These are phyloP conservation scores for Senecio squalidus DNA, from an alignment of 140 eudicot species.

Conservation along the genomic window DNA sequence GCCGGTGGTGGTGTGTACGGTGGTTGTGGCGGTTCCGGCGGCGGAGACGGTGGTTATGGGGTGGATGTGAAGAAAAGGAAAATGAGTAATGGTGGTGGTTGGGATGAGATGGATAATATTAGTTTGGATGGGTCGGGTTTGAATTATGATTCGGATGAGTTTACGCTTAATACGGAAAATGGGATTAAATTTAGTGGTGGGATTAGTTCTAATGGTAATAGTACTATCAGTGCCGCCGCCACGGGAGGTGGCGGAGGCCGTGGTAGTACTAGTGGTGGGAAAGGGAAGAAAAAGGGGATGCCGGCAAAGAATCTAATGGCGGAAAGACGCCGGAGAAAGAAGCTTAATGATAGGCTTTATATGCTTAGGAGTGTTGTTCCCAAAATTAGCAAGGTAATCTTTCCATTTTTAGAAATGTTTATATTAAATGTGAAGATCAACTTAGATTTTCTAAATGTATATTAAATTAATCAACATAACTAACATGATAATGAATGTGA, in stretches of 20 bases:
- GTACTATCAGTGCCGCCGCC: slow-evolving; percentile 32
- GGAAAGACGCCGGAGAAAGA: slow-evolving; percentile 89
- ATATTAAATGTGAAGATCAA: background rate
- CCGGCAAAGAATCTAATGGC: slow-evolving; percentile 99
- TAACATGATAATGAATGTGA: too few relatives aligned
- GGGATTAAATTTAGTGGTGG: slow-evolving; percentile 41
- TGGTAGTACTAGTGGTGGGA: slow-evolving; percentile 30
- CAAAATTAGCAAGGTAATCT: slow-evolving; percentile 90
- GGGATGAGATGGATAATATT: slow-evolving; percentile 69
- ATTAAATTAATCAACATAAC: background rate
- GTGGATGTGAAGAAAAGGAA: slow-evolving; percentile 39
- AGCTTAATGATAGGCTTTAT: slow-evolving; percentile 92
- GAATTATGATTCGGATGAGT: slow-evolving; percentile 87
- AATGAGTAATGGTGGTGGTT: slow-evolving; percentile 37
- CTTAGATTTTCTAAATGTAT: background rate
- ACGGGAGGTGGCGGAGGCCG: slow-evolving; percentile 24
- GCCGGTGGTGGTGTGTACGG: too few relatives aligned
- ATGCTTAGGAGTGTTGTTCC: slow-evolving; percentile 96
- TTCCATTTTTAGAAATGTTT: too few relatives aligned
- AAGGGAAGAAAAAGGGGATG: slow-evolving; percentile 84
- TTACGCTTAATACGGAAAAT: slow-evolving; percentile 49
- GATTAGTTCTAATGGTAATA: slow-evolving; percentile 41
- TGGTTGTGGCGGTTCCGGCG: background rate
- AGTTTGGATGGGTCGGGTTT: slow-evolving; percentile 81
- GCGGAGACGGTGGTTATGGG: slow-evolving; percentile 24